Base-by-base conservation (phyloP, 306 rosid genomes). In the Styphnolobium japonicum region DNA sequence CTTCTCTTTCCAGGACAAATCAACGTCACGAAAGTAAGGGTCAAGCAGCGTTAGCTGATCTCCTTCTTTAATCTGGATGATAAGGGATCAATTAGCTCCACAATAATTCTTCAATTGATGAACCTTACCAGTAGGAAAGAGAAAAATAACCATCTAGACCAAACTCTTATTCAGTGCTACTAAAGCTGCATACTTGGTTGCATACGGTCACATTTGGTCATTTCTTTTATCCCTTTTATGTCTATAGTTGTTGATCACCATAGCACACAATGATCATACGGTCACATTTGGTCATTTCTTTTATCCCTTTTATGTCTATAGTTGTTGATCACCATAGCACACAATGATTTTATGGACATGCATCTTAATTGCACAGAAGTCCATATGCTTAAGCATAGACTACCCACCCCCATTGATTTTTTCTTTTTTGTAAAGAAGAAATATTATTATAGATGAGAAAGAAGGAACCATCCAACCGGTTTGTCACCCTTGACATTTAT, bases 31-130 rank as follows among this genome's bases (percentile, higher is more conserved):
- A 77, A 60, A 88, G 81, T 57, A 85, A 14, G 99, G 99, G 43
- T 93, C 96, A 65, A 91, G 76, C 63, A 95, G 19, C 7, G 92
- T 85, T 67, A 95, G 76, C 80, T 89, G 97, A 83, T 95, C 98
- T 82, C 98, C 97, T 89, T 89, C 98, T 90, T 93, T 92, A 85
- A 93, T 87, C 94, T 95, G 94, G 43, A 79, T 78, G 71, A 71
- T 27, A 45, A 77, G 33, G 68, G 72, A 46, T 46, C 66, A 65
- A 33, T 85, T 53, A 82, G 46, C 52, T 77, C 67, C 25, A 39
- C 15, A 75, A 75, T 53, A 76, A 67, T 52, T 72, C n/a, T 80
- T 71, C 36, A 51, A 72, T 42, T 34, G 53, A 80, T 74, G 67
- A 58, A 81, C n/a, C 15, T 43, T 45, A 84, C 22, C 67, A 39